Base-by-base conservation (phyloP, 352 stramenopile genomes). In the Aphanomyces euteiches region DNA sequence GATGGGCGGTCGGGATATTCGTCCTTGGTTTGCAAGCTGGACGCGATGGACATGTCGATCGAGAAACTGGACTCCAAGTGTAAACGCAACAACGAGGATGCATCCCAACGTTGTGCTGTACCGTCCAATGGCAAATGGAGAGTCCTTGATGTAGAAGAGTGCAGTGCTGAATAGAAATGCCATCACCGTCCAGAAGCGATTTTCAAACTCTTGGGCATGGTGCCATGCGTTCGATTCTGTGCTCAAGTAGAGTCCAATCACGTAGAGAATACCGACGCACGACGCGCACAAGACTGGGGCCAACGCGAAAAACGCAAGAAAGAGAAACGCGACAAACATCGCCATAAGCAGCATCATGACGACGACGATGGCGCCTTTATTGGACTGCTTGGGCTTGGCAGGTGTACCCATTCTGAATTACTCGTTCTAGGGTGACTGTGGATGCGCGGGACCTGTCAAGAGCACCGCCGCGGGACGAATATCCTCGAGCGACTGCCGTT, bases 151-250 rank as follows among this genome's bases (percentile, higher is more conserved):
- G 73, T 98, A 98, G n/a, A 98, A 79, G 48, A 96, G 74, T n/a
- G 92, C 90, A 1, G 85, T 88, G 56, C 87, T 96, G 57, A 98
- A 92, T n/a, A 98, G 71, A 61, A 97, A 90, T 10, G 91, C 92
- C 40, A 96, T 97, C 71, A 97, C 84, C 5, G 94, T 98, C 96
- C 94, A 98, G 76, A 98, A 98, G 70, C 94, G 85, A 83, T 98
- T 98, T 78, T 98, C 96, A 73, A 98, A 98, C 79, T 98, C 95
- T 72, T 96, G 87, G 17, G 88, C 87, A 69, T 94, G 83, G 77
- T 94, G 87, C 82, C 85, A 93, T 64, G 85, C 83, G 47, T 90
- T 88, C 48, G 82, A 89, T 63, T 94, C 87, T 47, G 84, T 92
- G 37, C 83, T 88, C 66, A 94, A 74, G 72, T 92, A 94, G 19